Evolutionary conservation across 2,329 filamentous ascomycete genomes (phyloP).

Genomic region (Ophiostoma perfectum): DNA sequence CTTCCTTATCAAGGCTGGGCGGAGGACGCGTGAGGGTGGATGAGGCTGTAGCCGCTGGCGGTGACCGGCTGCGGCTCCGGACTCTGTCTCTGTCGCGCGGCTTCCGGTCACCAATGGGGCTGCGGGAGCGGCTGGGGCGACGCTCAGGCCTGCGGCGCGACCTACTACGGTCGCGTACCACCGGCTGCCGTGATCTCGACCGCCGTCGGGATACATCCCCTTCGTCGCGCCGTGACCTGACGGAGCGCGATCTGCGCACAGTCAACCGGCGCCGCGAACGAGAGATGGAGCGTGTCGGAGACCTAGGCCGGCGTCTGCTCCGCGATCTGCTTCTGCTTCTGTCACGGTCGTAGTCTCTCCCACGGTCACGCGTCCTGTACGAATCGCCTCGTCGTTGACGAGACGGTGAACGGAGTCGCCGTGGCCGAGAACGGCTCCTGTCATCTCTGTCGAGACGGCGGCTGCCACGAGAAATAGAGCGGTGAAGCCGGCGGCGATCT

Average conservation of each 20-base stretch:
- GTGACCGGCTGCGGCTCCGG: constrained; percentile 22
- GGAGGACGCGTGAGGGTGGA: constrained; percentile 34
- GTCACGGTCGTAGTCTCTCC: constrained; percentile 15
- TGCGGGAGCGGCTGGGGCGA: background rate
- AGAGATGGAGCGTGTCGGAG: constrained; percentile 19
- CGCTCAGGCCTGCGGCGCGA: background rate
- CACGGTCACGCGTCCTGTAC: constrained; percentile 18
- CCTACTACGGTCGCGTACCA: background rate
- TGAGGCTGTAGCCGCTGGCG: background rate
- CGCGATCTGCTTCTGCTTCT: constrained; percentile 21
- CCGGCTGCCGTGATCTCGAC: too few relatives aligned
- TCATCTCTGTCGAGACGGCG: constrained; percentile 22
- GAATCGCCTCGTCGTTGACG: constrained; percentile 19
- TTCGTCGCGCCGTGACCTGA: background rate
- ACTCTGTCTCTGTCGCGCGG: background rate
- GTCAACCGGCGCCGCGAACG: background rate
- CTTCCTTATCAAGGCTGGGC: constrained; percentile 42
- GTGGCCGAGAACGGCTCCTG: constrained; percentile 19
- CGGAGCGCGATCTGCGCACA: constrained; percentile 16
- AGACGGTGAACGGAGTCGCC: constrained; percentile 21
- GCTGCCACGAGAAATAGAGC: constrained; percentile 30
- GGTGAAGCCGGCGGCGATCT: constrained; percentile 24
- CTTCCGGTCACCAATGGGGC: background rate
- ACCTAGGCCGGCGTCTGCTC: constrained; percentile 6
- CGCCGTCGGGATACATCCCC: too few relatives aligned